A percentile compares a stretch with the other conserved stretches of the same genome.
Evolutionary conservation across 805 yeast species (phyloP).

Genomic region (Candida koratica): DNA sequence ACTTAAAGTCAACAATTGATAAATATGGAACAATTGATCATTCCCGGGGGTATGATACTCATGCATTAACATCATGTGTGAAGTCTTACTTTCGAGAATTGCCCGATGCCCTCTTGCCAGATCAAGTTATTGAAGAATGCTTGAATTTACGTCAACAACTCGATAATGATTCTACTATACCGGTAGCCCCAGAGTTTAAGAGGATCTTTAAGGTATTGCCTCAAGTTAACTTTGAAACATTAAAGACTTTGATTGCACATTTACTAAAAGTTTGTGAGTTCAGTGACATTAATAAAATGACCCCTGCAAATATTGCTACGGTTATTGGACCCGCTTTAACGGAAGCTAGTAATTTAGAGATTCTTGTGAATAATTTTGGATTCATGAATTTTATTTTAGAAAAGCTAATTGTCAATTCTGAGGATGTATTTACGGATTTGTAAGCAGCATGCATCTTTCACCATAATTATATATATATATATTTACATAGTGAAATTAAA

Average conservation of each 20-base stretch:
- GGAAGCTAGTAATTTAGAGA: slow-evolving; percentile 49
- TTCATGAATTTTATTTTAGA: slow-evolving; percentile 53
- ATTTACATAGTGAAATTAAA: background rate
- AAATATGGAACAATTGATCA: slow-evolving; percentile 46
- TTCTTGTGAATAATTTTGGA: slow-evolving; percentile 47
- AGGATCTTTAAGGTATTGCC: slow-evolving; percentile 50
- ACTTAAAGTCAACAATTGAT: slow-evolving; percentile 44
- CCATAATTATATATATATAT: background rate
- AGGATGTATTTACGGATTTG: slow-evolving; percentile 33
- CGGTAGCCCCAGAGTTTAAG: slow-evolving; percentile 19
- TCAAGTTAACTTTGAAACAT: slow-evolving; percentile 57
- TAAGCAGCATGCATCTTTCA: slow-evolving; percentile 19
- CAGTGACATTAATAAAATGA: slow-evolving; percentile 76
- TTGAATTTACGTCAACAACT: slow-evolving; percentile 30
- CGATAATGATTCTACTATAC: background rate
- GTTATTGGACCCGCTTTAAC: slow-evolving; percentile 70
- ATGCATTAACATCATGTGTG: slow-evolving; percentile 84
- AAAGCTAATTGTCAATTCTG: slow-evolving; percentile 43
- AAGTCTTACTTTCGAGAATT: slow-evolving; percentile 79
- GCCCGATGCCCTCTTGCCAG: slow-evolving; percentile 78
- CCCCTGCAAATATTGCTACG: slow-evolving; percentile 82
- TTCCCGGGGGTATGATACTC: slow-evolving; percentile 61
- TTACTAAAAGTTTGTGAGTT: slow-evolving; percentile 63
- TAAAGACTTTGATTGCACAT: slow-evolving; percentile 66
- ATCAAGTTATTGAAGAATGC: slow-evolving; percentile 58